These are phyloP conservation scores for Sequoiadendron giganteum DNA, from an alignment of 75 land plant genomes.

Conservation along the genomic window DNA sequence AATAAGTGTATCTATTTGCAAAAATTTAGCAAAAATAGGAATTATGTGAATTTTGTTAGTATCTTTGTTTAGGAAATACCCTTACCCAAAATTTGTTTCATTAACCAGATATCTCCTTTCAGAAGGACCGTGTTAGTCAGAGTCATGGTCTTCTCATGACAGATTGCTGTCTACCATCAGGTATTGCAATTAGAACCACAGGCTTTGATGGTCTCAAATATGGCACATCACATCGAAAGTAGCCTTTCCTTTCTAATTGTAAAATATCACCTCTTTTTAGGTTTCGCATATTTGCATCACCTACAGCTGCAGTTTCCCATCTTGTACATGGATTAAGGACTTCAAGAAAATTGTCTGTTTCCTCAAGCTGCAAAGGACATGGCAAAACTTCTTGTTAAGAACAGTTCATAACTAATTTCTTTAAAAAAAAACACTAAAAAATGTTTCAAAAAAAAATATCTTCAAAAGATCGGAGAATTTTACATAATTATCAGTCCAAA, in stretches of 20 bases:
- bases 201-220: conserved; percentile 77
- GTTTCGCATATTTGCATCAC: conserved; percentile 91
- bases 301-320: conserved; percentile 67
- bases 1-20: too few relatives aligned
- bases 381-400: not conserved
- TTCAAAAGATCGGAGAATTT: not conserved
- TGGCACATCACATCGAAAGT: conserved; percentile 88
- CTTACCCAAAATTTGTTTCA: too few relatives aligned
- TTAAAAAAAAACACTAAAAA: not conserved
- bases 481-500: not conserved
- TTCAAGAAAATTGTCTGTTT: conserved; percentile 72
- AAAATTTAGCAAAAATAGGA: too few relatives aligned
- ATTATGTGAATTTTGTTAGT: too few relatives aligned
- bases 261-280: conserved; percentile 79
- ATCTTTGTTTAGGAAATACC: too few relatives aligned
- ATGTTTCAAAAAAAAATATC: not conserved
- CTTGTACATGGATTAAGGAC: conserved; percentile 72
- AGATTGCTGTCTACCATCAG: conserved; percentile 83
- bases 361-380: conserved; percentile 64
- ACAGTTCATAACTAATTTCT: not conserved
- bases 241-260: conserved; percentile 95
- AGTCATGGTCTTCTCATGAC: not conserved
- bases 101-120: too few relatives aligned
- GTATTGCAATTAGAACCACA: conserved; percentile 71
- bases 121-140: not conserved